Base-by-base conservation (phyloP, 306 rosid species). In the Vigna hirtella region DNA sequence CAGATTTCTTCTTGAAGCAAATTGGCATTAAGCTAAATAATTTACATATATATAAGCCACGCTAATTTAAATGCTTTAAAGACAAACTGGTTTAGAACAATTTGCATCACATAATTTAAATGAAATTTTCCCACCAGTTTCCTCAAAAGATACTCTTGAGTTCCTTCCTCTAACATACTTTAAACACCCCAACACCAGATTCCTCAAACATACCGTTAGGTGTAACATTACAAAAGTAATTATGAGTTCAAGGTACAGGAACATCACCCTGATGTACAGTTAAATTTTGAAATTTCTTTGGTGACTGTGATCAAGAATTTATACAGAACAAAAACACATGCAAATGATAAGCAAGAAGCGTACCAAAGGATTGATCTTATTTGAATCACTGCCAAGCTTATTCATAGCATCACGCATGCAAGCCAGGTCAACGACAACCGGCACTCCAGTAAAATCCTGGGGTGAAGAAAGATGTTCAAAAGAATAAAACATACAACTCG, bases 351-450 rank as follows among this genome's bases (percentile, higher is more conserved):
- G 74, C 72, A 70, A 12, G 38, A 81, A 16, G 77, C 78, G 34
- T 87, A 96, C 99, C 94, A 96, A 77, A 53, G 99, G 99, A 79
- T 96, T 96, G 34, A 96, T 96, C 87, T 91, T 96, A 77, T 93
- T 81, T 55, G 99, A 96, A 87, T 96, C 97, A 26, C 96, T 96
- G 72, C 98, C 99, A 59, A 96, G 97, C 65, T 66, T 90, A 82
- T 93, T 96, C 99, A 96, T 93, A 70, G 99, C 99, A 93, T 96
- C 99, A 42, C 99, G 98, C 99, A 96, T 96, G 67, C 96, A 90
- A 56, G 99, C 99, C 58, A 96, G 90, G 82, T 96, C 99, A 51
- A 96, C 99, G 79, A 96, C 99, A 48, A 94, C 97, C 28, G 99
- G 99, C 26, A 96, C 99, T 77, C 99, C 99, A 7, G 99, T 96